phyloP scores from a whole-genome alignment of 345 rosid genomes.

The Salix viminalis region DNA sequence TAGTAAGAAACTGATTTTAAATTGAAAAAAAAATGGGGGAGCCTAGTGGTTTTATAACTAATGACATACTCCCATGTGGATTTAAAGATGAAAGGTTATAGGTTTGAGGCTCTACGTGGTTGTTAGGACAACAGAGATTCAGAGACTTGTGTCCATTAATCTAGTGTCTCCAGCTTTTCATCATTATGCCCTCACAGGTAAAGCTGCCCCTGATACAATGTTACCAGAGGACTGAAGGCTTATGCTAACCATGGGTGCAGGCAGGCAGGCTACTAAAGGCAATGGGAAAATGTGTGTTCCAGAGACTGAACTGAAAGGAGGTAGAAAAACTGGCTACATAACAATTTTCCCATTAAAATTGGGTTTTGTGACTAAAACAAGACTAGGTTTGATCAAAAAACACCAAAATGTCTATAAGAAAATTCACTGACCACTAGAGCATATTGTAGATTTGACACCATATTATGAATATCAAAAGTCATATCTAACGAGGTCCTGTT shows the following conservation, averaged over 20 bases:
- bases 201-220: background rate
- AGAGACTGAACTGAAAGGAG: background rate
- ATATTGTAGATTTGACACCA: too few species aligned
- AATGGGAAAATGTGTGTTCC: background rate
- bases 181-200: background rate
- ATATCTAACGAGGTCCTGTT: background rate
- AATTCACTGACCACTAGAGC: too few species aligned
- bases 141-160: background rate
- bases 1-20: background rate
- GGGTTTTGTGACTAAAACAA: background rate
- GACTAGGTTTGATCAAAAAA: background rate
- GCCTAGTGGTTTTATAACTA: too few species aligned
- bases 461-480: background rate
- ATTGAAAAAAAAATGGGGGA: too few species aligned
- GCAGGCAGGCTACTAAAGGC: background rate
- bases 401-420: too few species aligned
- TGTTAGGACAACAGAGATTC: background rate
- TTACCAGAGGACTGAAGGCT: background rate
- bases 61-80: too few species aligned
- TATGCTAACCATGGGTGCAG: background rate
- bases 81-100: background rate
- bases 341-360: background rate
- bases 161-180: background rate
- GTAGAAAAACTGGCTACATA: background rate
- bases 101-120: background rate